phyloP scores from a whole-genome alignment of 495 filamentous ascomycete genomes.

The Lepraria neglecta region DNA sequence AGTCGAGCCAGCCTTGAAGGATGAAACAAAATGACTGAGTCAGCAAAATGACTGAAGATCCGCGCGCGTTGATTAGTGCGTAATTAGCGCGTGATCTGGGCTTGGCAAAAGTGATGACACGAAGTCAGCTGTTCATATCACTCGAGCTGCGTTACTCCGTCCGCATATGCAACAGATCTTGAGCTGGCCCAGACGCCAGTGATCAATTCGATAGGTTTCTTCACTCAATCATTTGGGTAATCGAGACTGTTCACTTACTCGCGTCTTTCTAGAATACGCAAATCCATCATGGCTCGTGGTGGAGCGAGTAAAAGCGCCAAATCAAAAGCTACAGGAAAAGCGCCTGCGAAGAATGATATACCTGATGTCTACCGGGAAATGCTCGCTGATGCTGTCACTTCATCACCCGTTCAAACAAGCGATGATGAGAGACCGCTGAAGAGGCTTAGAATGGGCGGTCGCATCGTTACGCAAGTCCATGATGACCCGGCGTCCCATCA shows the following conservation, averaged over 20 bases:
- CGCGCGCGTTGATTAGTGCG: too few species aligned
- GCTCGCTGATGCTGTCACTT: conserved; percentile 55
- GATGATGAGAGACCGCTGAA: conserved; percentile 39
- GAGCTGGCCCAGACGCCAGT: too few species aligned
- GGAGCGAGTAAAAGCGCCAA: neutral
- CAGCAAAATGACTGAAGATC: too few species aligned
- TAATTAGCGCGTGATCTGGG: too few species aligned
- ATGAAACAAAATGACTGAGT: too few species aligned
- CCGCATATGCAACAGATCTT: too few species aligned
- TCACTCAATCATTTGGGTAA: neutral
- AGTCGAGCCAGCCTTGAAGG: too few species aligned
- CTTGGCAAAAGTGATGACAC: too few species aligned
- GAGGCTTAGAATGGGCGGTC: conserved; percentile 38
- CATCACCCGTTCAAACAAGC: conserved; percentile 32
- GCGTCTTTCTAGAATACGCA: neutral
- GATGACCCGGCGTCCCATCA: conserved; percentile 12
- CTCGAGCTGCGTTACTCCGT: too few species aligned
- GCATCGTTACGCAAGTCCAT: conserved; percentile 23
- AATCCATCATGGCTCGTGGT: conserved; percentile 2
- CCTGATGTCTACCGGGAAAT: conserved; percentile 60
- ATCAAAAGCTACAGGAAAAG: neutral
- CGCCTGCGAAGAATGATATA: conserved; percentile 29
- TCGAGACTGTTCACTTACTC: neutral
- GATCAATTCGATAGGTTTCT: neutral
- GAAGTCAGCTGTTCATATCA: too few species aligned